phyloP scores from a whole-genome alignment of 768 basidiomycete genomes.

The Leucosporidium scottii region DNA sequence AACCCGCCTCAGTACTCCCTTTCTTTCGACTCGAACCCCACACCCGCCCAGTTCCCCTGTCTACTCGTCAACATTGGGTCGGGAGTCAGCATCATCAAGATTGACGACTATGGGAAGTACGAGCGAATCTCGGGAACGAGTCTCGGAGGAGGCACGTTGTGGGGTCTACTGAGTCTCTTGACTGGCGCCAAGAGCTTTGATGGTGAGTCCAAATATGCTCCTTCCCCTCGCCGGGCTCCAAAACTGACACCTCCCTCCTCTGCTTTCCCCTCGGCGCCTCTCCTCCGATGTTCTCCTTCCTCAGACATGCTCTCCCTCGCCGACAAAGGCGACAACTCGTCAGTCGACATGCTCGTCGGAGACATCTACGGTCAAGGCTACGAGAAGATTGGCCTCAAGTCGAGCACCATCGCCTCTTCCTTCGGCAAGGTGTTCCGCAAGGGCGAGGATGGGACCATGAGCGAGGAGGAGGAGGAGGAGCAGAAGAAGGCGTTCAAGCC shows the following conservation, averaged over 20 bases:
- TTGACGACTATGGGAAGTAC: conserved; percentile 88
- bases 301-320: conserved; percentile 93
- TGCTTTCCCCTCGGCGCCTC: background rate
- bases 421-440: conserved; percentile 98
- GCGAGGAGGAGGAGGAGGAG: conserved; percentile 46
- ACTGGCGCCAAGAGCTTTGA: conserved; percentile 95
- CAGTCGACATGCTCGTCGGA: conserved; percentile 96
- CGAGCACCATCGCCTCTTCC: conserved; percentile 93
- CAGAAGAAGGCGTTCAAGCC: conserved; percentile 71
- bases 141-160: conserved; percentile 91
- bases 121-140: conserved; percentile 97
- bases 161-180: conserved; percentile 87
- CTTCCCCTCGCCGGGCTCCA: too few species aligned
- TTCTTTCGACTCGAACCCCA: conserved; percentile 73
- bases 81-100: conserved; percentile 94
- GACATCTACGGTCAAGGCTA: conserved; percentile 97
- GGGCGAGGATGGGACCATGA: conserved; percentile 30
- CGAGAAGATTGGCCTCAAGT: conserved; percentile 87
- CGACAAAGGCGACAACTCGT: conserved; percentile 84
- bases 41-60: conserved; percentile 78
- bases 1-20: conserved; percentile 83
- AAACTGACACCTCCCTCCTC: too few species aligned
- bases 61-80: conserved; percentile 96
- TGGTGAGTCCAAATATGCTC: conserved; percentile 54
- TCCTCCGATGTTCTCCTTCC: background rate